Evolutionary conservation across 768 basidiomycete species (phyloP).

Genomic region (Termitomyces eurrhizus): DNA sequence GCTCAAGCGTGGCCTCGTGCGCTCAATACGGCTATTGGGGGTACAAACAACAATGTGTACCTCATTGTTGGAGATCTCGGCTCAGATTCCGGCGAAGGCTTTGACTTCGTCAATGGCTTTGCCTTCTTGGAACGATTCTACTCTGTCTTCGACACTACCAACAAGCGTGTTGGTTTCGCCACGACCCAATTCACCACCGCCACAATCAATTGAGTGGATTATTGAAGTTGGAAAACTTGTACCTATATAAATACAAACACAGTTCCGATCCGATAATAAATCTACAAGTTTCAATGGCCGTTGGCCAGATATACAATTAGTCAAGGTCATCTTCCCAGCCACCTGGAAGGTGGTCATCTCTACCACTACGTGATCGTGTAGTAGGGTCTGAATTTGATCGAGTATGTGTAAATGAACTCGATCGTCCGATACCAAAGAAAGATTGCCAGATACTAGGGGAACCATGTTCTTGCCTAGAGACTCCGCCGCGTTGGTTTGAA

Average conservation of each 20-base stretch:
- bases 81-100: constrained; percentile 34
- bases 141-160: constrained; percentile 58
- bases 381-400: constrained; percentile 33
- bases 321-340: constrained; percentile 29
- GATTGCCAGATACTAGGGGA: constrained; percentile 29
- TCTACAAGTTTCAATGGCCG: neutral
- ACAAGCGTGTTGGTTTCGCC: constrained; percentile 54
- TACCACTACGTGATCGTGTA: constrained; percentile 15
- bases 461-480: constrained; percentile 14
- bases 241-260: constrained; percentile 7
- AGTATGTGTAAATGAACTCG: constrained; percentile 21
- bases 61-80: constrained; percentile 38
- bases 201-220: constrained; percentile 30
- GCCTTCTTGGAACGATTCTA: constrained; percentile 61
- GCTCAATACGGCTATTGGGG: constrained; percentile 31
- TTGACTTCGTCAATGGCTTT: constrained; percentile 55
- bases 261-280: neutral
- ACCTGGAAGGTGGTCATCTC: constrained; percentile 33
- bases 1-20: constrained; percentile 34
- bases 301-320: neutral
- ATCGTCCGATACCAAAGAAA: constrained; percentile 25
- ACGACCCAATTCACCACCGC: constrained; percentile 47
- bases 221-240: neutral
- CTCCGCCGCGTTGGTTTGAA: constrained; percentile 9
- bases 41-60: constrained; percentile 26